Percentiles rank a stretch among this genome's conserved stretches.
Evolutionary conservation across 495 filamentous ascomycete species (phyloP).

Genomic region (Parachaetomium inaequale): DNA sequence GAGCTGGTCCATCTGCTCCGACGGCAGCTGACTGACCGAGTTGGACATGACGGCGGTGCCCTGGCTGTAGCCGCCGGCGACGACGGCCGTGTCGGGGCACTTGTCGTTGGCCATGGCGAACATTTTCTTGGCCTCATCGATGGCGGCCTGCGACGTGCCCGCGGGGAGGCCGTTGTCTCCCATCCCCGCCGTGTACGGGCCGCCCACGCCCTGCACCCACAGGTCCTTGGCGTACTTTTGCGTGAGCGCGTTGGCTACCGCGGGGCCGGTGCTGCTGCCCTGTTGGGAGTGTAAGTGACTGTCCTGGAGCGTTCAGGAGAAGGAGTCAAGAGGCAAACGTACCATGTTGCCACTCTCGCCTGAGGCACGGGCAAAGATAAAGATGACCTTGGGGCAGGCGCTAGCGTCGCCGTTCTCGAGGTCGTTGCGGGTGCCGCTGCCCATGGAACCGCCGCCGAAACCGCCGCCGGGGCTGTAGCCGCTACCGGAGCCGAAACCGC

Average conservation of each 20-base stretch:
- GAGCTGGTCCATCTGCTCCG: slow-evolving; percentile 44
- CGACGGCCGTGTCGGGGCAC: slow-evolving; percentile 38
- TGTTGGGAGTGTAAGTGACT: slow-evolving; percentile 3
- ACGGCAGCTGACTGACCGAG: slow-evolving; percentile 42
- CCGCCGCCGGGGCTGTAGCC: no score
- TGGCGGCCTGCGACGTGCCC: slow-evolving; percentile 36
- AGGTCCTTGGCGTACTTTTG: slow-evolving; percentile 20
- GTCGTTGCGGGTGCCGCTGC: background rate
- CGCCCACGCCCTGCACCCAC: slow-evolving; percentile 40
- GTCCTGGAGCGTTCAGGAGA: background rate
- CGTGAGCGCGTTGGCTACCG: slow-evolving; percentile 29
- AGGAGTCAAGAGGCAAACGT: slow-evolving; percentile 2
- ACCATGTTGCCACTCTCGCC: slow-evolving; percentile 50
- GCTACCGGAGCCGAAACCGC: no score
- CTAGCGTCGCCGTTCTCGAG: background rate
- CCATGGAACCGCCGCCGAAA: background rate
- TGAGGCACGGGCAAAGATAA: slow-evolving; percentile 49
- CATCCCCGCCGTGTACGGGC: slow-evolving; percentile 33
- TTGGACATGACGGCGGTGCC: slow-evolving; percentile 54
- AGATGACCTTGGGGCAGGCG: slow-evolving; percentile 45
- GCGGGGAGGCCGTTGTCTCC: slow-evolving; percentile 34
- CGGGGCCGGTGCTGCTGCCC: slow-evolving; percentile 28
- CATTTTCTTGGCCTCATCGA: slow-evolving; percentile 32
- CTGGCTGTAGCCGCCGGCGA: slow-evolving; percentile 45
- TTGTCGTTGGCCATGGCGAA: slow-evolving; percentile 32